Percentiles rank a stretch among this genome's conserved stretches.
phyloP scores from a whole-genome alignment of 1,139 yeast species.

The Kazachstania sp. region DNA sequence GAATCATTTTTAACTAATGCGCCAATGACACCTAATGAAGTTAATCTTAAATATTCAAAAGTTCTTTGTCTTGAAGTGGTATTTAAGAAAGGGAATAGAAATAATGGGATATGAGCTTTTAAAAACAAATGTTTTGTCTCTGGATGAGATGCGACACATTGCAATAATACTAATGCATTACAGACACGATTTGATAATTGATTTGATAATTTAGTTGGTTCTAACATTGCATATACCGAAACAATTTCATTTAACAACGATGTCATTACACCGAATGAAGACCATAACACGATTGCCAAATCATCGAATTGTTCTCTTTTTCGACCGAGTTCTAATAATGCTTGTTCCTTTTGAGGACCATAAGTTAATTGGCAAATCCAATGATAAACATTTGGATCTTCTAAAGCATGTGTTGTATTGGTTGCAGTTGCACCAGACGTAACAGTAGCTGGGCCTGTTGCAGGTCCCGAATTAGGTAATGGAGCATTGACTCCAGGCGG shows the following conservation, averaged over 20 bases:
- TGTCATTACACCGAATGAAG: conserved; percentile 94
- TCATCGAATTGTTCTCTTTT: conserved; percentile 93
- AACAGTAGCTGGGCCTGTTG: not conserved
- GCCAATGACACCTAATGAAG: conserved; percentile 93
- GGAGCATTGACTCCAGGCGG: not conserved
- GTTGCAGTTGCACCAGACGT: not conserved
- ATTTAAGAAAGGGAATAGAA: conserved; percentile 85
- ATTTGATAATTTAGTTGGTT: conserved; percentile 80
- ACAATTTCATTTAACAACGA: conserved; percentile 82
- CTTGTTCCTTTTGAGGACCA: conserved; percentile 88
- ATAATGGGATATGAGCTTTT: conserved; percentile 85
- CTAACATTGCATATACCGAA: conserved; percentile 77
- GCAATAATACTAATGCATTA: conserved; percentile 87
- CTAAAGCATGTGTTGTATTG: conserved; percentile 54
- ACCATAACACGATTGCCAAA: conserved; percentile 87
- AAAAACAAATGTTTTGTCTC: conserved; percentile 80
- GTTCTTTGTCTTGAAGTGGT: conserved; percentile 88
- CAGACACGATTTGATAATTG: conserved; percentile 90
- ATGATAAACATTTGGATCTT: conserved; percentile 78
- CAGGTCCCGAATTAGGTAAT: too few species aligned
- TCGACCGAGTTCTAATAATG: conserved; percentile 82
- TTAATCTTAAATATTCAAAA: conserved; percentile 84
- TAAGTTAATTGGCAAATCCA: conserved; percentile 87
- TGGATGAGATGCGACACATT: conserved; percentile 92
- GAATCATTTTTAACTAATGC: conserved; percentile 94